A percentile compares a stretch with the other conserved stretches of the same genome.
Evolutionary conservation across 202 grass and related monocot species (phyloP).

Genomic region (Saccharum hybrid): DNA sequence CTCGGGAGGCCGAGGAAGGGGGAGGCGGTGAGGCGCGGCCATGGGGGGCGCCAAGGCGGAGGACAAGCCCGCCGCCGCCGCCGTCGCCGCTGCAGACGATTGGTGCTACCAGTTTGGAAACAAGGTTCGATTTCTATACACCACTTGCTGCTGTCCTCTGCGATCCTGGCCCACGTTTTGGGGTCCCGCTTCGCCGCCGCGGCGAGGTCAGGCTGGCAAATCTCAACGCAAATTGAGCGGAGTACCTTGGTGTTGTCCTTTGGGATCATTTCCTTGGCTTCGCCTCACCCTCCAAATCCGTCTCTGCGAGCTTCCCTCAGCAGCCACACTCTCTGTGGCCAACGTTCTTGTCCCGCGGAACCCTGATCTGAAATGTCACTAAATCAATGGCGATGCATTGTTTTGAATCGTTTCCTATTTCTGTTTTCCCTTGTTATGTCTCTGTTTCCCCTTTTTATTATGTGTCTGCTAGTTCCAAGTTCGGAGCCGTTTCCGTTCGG

Average conservation of each 20-base stretch:
- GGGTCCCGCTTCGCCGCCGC: not conserved
- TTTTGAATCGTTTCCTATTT: not conserved
- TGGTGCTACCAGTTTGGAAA: conserved; percentile 56
- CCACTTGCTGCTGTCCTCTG: not conserved
- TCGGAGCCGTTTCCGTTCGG: not conserved
- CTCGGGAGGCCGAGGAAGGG: not conserved
- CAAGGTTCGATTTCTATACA: conserved; percentile 43
- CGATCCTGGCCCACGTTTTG: not conserved
- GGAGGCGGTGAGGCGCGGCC: not conserved
- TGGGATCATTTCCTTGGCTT: not conserved
- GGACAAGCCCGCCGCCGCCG: conserved; percentile 12
- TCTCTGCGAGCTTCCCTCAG: not conserved
- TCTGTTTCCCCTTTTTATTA: not conserved
- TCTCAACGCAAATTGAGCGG: not conserved
- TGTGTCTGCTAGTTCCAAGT: not conserved
- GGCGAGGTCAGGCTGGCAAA: not conserved
- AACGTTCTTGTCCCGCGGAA: not conserved
- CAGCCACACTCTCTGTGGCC: not conserved
- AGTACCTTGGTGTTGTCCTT: not conserved
- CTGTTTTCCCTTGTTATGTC: not conserved
- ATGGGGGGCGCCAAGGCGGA: conserved; percentile 52
- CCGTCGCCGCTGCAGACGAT: conserved; percentile 32
- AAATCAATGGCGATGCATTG: not conserved
- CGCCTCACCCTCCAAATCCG: not conserved
- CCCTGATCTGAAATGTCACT: conserved; percentile 7